A percentile compares a stretch with the other conserved stretches of the same genome.
These are phyloP conservation scores for Primulina huaijiensis DNA, from an alignment of 257 asterid species.

Conservation along the genomic window DNA sequence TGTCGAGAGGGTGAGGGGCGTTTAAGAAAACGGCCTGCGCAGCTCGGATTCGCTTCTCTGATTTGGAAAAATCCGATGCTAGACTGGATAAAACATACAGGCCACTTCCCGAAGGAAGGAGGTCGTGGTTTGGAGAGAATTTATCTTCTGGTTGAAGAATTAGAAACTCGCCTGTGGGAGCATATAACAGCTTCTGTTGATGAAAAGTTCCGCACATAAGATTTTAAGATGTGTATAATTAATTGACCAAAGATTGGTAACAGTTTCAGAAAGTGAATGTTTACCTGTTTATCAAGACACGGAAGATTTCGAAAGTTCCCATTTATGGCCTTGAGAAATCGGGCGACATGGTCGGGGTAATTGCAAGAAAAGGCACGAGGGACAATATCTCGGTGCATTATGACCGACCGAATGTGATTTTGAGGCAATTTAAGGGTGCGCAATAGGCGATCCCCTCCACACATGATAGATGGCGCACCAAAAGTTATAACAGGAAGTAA, in stretches of 20 bases:
- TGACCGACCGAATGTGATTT: constrained; percentile 64
- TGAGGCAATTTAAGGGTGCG: constrained; percentile 64
- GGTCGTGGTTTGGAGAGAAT: constrained; percentile 83
- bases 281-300: constrained; percentile 80
- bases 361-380: constrained; percentile 95
- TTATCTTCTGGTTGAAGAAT: constrained; percentile 85
- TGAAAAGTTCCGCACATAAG: neutral
- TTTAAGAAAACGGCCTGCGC: constrained; percentile 62
- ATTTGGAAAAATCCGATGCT: constrained; percentile 35
- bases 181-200: constrained; percentile 68
- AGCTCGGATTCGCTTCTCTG: constrained; percentile 60
- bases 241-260: too few relatives aligned
- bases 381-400: constrained; percentile 93
- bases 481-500: constrained; percentile 85
- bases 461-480: constrained; percentile 88
- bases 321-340: constrained; percentile 82
- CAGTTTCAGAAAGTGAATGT: neutral
- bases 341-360: constrained; percentile 86
- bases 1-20: constrained; percentile 95
- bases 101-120: constrained; percentile 89
- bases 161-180: constrained; percentile 84
- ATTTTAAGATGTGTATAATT: neutral
- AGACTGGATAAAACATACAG: constrained; percentile 57
- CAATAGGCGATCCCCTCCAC: constrained; percentile 84
- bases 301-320: constrained; percentile 76